phyloP scores from a whole-genome alignment of 2,329 filamentous ascomycete species.

The Phaeosphaeriaceae sp. region DNA sequence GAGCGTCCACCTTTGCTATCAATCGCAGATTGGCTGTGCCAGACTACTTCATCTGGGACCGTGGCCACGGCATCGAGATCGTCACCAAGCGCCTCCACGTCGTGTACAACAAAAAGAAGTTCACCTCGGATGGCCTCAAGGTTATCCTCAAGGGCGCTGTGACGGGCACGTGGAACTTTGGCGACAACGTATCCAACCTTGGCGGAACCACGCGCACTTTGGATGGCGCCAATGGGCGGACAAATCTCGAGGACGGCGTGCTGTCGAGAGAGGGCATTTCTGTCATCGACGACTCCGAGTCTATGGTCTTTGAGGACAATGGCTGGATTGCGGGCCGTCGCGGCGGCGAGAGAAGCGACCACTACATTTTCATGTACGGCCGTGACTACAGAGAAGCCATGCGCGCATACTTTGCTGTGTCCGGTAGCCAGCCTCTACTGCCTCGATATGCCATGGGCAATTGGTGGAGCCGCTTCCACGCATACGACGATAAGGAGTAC shows the following conservation, averaged over 20 bases:
- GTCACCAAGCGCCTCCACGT: slow-evolving; percentile 63
- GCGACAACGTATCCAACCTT: slow-evolving; percentile 51
- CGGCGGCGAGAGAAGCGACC: slow-evolving; percentile 60
- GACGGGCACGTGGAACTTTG: slow-evolving; percentile 60
- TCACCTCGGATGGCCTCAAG: slow-evolving; percentile 59
- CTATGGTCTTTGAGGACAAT: slow-evolving; percentile 63
- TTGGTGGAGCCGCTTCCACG: slow-evolving; percentile 71
- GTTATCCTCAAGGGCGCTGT: slow-evolving; percentile 55
- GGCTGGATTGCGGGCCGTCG: slow-evolving; percentile 60
- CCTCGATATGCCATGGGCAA: slow-evolving; percentile 68
- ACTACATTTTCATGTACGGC: slow-evolving; percentile 68
- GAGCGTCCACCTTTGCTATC: slow-evolving; percentile 67
- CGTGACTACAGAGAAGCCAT: slow-evolving; percentile 63
- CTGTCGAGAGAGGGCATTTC: slow-evolving; percentile 60
- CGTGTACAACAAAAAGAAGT: slow-evolving; percentile 64
- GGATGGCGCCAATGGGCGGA: slow-evolving; percentile 61
- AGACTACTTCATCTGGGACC: slow-evolving; percentile 58
- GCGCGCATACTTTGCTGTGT: slow-evolving; percentile 62
- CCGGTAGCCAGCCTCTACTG: slow-evolving; percentile 62
- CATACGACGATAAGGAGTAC: slow-evolving; percentile 64
- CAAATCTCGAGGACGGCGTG: slow-evolving; percentile 59
- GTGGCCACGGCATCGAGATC: slow-evolving; percentile 59
- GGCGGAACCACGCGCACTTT: slow-evolving; percentile 63
- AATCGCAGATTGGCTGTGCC: slow-evolving; percentile 59
- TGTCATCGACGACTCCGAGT: slow-evolving; percentile 60